Evolutionary conservation across 176 grass and related monocot species (phyloP).

Genomic region (Eragrostis curvula): DNA sequence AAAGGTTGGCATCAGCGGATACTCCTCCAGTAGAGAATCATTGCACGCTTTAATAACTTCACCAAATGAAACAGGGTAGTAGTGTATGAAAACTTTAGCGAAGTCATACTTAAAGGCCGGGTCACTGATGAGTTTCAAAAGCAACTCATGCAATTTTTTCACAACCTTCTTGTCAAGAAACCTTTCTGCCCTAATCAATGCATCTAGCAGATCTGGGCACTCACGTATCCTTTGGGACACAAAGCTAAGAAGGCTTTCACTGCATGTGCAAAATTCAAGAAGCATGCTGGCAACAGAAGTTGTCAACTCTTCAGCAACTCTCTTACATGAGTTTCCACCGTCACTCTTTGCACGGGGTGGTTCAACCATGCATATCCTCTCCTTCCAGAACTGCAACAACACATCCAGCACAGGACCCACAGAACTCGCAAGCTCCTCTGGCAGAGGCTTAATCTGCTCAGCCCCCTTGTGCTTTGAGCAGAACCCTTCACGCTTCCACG

Average conservation of each 20-base stretch:
- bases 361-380: constrained; percentile 56
- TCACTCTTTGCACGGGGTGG: constrained; percentile 13
- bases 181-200: constrained; percentile 62
- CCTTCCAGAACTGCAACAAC: constrained; percentile 79
- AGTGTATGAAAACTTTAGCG: constrained; percentile 75
- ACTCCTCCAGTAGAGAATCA: constrained; percentile 57
- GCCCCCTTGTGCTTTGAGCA: constrained; percentile 86
- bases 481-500: constrained; percentile 96
- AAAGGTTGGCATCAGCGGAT: constrained; percentile 69
- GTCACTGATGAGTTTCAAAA: constrained; percentile 90
- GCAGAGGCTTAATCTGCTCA: constrained; percentile 88
- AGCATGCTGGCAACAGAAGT: constrained; percentile 67
- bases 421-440: constrained; percentile 62
- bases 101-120: constrained; percentile 92
- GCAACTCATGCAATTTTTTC: constrained; percentile 86
- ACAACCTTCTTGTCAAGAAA: constrained; percentile 72
- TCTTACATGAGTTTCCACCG: constrained; percentile 14
- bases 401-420: constrained; percentile 72
- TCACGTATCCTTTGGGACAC: constrained; percentile 64
- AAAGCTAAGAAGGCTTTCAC: constrained; percentile 92
- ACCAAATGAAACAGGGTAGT: constrained; percentile 69
- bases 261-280: constrained; percentile 76
- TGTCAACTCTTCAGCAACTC: constrained; percentile 63
- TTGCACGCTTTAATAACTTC: constrained; percentile 68
- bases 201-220: constrained; percentile 65